Evolutionary conservation across 1,139 yeast species (phyloP), one percentile per base, ranked within the genome.

Genomic region (Yamadazyma sp.): DNA sequence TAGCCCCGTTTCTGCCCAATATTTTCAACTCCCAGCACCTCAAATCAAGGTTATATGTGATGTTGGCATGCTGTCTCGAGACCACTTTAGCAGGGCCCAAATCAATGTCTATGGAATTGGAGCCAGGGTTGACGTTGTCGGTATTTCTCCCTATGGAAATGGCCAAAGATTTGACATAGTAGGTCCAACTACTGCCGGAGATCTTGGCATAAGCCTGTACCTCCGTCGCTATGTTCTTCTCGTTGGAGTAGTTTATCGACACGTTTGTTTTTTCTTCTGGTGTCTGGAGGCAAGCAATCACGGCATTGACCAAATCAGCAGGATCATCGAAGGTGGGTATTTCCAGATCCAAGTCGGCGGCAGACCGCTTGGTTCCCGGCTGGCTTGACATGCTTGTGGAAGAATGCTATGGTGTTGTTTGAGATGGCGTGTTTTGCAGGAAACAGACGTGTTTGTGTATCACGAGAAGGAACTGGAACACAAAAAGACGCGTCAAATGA

Each of bases 41-140:
- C 34, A 78, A 66, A 44, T 78, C 80, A 47, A 83, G 68, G 56
- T 90, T 88, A 60, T 87, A 92, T 35, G 78, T 76, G 45, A 92
- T 88, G 17, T 78, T 64, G 0, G 97, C 98, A 59, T 92, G 98
- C 50, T 78, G 82, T 48, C 98, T 76, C 18, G 94, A 82, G 8
- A 92, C 97, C 16, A 92, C 96, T 59, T 92, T 92, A 9, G 97
- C 94, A 1, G 98, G 98, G 2, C 97, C 97, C 53, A 92, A 68
- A 63, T 92, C 98, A 39, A 92, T 89, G 54, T 89, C 94, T 18
- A 87, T 82, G 4, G 57, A 57, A n/a, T 41, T 40, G 34, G 46
- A 35, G 38, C 42, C 46, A 2, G 24, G 27, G 10, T 14, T 30
- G 12, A 33, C 34, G 29, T 39, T 70, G 36, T 83, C 96, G 1